Base-by-base conservation (phyloP, 2,329 filamentous ascomycete species). In the Penicillium hesseltinei region DNA sequence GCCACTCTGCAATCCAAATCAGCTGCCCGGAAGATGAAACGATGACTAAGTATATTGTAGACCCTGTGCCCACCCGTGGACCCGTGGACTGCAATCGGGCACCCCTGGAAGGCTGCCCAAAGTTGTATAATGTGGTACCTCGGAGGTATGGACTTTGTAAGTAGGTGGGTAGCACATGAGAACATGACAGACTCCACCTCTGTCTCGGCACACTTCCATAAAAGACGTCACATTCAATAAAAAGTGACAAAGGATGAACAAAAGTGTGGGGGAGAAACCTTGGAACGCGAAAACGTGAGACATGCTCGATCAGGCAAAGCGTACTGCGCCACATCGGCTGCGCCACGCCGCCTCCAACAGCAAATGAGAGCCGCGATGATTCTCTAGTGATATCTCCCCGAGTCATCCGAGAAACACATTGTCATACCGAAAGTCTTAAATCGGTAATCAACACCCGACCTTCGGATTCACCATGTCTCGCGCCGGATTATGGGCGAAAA, bases 401-500 rank as follows among this genome's bases (percentile, higher is more conserved):
- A 53, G n/a, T 48, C 11, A 38, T 54, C 43, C 44, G 51, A 53
- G 35, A 54, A n/a, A 27, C 31, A 21, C 17, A 21, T 38, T 17
- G 21, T 45, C 40, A 46, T 11, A 45, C 46, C 17, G 27, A 36
- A 48, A 36, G 29, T 7, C 27, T 31, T 31, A 3, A 29, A 48
- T 48, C 21, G 13, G 27, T 19, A 43, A 36, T 43, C 21, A 27
- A 5, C 21, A 23, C 13, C n/a, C 21, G 10, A n/a, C 15, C 13
- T 35, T 42, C 19, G 17, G 10, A 50, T 43, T 36, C n/a, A 39
- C 61, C 70, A 75, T 81, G 80, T 75, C 77, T 55, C 71, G 72
- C 51, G 71, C 73, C 29, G 73, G 69, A 60, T 77, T 78, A 49
- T 84, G 80, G 76, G 62, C 84, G 60, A 94, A 94, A 78, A 90